Conservation (phyloP, 208 protist species). For the Sergeia podlipaevii region DNA sequence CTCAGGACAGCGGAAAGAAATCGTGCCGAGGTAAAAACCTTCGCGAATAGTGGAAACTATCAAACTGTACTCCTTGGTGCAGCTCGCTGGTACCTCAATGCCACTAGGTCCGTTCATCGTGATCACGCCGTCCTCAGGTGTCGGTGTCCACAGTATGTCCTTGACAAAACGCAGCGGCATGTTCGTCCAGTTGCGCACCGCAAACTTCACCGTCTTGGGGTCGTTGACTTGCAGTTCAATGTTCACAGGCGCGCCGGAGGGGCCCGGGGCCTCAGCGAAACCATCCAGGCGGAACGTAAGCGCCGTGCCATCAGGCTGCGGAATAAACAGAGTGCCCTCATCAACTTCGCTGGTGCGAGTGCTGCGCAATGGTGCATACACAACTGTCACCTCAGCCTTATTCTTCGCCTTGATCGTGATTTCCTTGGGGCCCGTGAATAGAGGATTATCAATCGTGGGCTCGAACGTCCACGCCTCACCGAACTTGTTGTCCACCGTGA, state of each 20-base stretch:
- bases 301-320: slow-evolving; percentile 89
- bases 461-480: slow-evolving; percentile 75
- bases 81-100: slow-evolving; percentile 86
- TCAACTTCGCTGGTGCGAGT: slow-evolving; percentile 27
- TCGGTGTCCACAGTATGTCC: slow-evolving; percentile 62
- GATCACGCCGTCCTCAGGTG: slow-evolving; percentile 50
- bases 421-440: slow-evolving; percentile 44
- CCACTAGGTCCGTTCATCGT: slow-evolving; percentile 49
- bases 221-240: slow-evolving; percentile 44
- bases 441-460: slow-evolving; percentile 79
- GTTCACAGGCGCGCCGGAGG: slow-evolving; percentile 40
- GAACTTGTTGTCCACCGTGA: slow-evolving; percentile 84
- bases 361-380: slow-evolving; percentile 78
- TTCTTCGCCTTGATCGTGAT: slow-evolving; percentile 77
- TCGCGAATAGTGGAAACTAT: slow-evolving; percentile 82
- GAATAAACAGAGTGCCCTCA: slow-evolving; percentile 88
- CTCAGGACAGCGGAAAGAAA: slow-evolving; percentile 53
- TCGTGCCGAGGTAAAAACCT: slow-evolving; percentile 59
- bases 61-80: slow-evolving; percentile 64
- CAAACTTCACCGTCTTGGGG: slow-evolving; percentile 38
- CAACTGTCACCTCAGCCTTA: slow-evolving; percentile 60
- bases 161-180: slow-evolving; percentile 82
- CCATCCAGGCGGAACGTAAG: slow-evolving; percentile 83
- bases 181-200: slow-evolving; percentile 81
- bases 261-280: slow-evolving; percentile 33